Evolutionary conservation across 768 basidiomycete genomes (phyloP).

Genomic region (Trametes gibbosa): DNA sequence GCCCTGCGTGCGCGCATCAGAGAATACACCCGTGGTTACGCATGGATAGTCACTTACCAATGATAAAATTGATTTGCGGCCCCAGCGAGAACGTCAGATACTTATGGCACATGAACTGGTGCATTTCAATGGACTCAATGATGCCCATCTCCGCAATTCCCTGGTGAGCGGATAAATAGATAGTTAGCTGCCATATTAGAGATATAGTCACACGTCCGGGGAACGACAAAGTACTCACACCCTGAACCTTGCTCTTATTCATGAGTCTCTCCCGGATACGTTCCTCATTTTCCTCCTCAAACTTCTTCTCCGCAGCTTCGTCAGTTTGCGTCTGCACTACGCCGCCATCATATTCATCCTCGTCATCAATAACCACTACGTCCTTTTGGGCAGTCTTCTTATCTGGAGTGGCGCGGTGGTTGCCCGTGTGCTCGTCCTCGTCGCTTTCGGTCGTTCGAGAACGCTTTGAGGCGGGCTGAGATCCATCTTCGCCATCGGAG

Average conservation of each 20-base stretch:
- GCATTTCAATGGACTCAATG: slow-evolving; percentile 81
- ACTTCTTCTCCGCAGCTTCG: slow-evolving; percentile 61
- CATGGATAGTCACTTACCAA: slow-evolving; percentile 49
- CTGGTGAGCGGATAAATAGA: slow-evolving; percentile 38
- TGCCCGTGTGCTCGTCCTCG: slow-evolving; percentile 25
- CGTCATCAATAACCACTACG: slow-evolving; percentile 32
- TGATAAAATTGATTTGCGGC: slow-evolving; percentile 95
- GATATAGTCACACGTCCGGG: background rate
- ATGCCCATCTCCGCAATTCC: slow-evolving; percentile 83
- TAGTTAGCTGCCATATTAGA: background rate
- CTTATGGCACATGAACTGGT: slow-evolving; percentile 96
- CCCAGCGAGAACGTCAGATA: slow-evolving; percentile 82
- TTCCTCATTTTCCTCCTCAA: slow-evolving; percentile 61
- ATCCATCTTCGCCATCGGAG: slow-evolving; percentile 41
- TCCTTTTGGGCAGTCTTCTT: slow-evolving; percentile 8
- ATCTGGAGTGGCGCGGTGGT: slow-evolving; percentile 19
- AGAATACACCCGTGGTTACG: background rate
- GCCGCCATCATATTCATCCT: slow-evolving; percentile 35
- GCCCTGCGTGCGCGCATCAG: slow-evolving; percentile 46
- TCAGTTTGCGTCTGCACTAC: slow-evolving; percentile 25
- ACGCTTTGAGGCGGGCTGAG: slow-evolving; percentile 41
- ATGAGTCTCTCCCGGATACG: slow-evolving; percentile 54
- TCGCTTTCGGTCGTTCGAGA: slow-evolving; percentile 42
- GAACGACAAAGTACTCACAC: slow-evolving; percentile 36
- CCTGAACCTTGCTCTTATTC: slow-evolving; percentile 40